Conservation (phyloP, 495 filamentous ascomycete species). For the Acidomyces sp. region DNA sequence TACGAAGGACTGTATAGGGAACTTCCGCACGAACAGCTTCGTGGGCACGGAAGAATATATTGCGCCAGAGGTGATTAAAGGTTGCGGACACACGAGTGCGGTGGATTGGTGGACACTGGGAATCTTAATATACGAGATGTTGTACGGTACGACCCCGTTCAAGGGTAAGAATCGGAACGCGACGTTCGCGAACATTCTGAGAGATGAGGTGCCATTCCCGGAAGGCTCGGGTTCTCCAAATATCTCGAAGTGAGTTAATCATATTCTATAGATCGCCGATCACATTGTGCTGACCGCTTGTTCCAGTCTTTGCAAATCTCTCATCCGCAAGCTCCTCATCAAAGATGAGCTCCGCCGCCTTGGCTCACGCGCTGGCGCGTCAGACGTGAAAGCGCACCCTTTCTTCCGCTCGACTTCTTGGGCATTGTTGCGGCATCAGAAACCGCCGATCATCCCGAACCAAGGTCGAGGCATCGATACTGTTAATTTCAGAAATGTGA, state of each 20-base stretch:
- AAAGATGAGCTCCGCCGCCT: constrained; percentile 95
- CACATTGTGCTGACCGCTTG: neutral
- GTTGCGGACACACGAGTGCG: constrained; percentile 92
- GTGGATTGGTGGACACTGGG: constrained; percentile 99
- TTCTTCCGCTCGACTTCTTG: constrained; percentile 95
- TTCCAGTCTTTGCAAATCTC: constrained; percentile 80
- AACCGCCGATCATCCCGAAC: constrained; percentile 94
- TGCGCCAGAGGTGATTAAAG: constrained; percentile 95
- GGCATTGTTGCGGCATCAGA: constrained; percentile 94
- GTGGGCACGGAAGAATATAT: constrained; percentile 99
- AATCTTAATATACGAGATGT: constrained; percentile 95
- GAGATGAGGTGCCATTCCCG: constrained; percentile 89
- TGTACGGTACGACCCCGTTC: constrained; percentile 97
- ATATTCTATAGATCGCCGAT: no score
- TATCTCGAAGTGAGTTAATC: constrained; percentile 65
- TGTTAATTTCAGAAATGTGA: constrained; percentile 92
- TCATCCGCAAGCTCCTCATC: constrained; percentile 92
- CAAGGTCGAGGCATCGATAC: constrained; percentile 87
- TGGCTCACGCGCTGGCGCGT: constrained; percentile 86
- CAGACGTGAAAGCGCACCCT: constrained; percentile 89
- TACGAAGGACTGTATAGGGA: constrained; percentile 94
- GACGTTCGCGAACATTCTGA: constrained; percentile 92
- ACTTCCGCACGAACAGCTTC: constrained; percentile 97
- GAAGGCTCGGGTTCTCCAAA: constrained; percentile 72
- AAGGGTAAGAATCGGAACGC: constrained; percentile 98